Base-by-base conservation (phyloP, 2,329 filamentous ascomycete genomes). In the Diaporthe humulicola region DNA sequence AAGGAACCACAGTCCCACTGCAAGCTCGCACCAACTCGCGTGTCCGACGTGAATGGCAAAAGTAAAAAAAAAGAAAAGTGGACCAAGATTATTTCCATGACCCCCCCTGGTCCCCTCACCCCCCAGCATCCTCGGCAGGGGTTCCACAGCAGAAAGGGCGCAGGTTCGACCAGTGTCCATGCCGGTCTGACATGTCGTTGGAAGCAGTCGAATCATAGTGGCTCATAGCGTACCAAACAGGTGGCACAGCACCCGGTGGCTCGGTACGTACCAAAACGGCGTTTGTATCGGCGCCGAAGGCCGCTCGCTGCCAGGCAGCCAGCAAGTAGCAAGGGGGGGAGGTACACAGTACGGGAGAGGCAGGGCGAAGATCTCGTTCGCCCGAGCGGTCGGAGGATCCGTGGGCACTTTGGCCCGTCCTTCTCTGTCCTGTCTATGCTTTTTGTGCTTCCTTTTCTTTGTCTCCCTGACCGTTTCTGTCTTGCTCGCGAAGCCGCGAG, bases 111-210 rank as follows among this genome's bases (percentile, higher is more conserved):
- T n/a, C n/a, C n/a, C n/a, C n/a, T n/a, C n/a, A n/a, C n/a, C 60
- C 25, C 42, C 42, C 60, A 66, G 42, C 60, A 67, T 52, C 22
- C 64, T 69, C 64, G 48, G 33, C 48, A 54, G 48, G 33, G 48
- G 64, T 54, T 36, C 48, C 64, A 69, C 64, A 54, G 8, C 33
- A 22, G 64, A 69, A 69, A 69, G 48, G 64, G 64, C 64, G 64
- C 64, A 54, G 64, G 14, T 69, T 69, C 64, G 64, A 54, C 48
- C 25, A 54, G 48, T 54, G 48, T 54, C 64, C 64, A 69, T 69
- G 64, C 48, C 48, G 64, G 64, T 69, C 64, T 69, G 64, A 69
- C 64, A 69, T 69, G 64, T 69, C 48, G 64, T 25, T 69, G 61
- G 64, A 14, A 52, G 15, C 64, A 12, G 45, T 38, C 48, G 64